These are phyloP conservation scores for Paxillus rubicundulus DNA, from an alignment of 768 basidiomycete species.

Conservation along the genomic window DNA sequence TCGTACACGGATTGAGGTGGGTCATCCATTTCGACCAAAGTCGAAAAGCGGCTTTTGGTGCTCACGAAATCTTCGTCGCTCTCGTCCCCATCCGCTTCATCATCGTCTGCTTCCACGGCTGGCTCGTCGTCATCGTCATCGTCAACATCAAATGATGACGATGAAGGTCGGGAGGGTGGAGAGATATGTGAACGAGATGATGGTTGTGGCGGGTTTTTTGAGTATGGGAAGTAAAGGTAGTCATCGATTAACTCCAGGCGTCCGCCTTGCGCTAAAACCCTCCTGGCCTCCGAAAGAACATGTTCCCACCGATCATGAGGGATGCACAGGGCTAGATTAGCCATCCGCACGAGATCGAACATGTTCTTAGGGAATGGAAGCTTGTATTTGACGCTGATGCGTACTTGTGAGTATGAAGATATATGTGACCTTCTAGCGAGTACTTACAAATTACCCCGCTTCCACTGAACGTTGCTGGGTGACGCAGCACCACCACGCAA, in stretches of 20 bases:
- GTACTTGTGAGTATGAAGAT: conserved; percentile 11
- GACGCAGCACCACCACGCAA: conserved; percentile 36
- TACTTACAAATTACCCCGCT: conserved; percentile 68
- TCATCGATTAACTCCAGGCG: conserved; percentile 76
- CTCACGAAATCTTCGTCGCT: conserved; percentile 32
- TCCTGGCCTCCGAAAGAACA: conserved; percentile 57
- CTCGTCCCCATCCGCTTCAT: conserved; percentile 25
- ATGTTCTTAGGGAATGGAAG: conserved; percentile 61
- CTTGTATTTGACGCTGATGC: conserved; percentile 46
- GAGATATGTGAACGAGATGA: conserved; percentile 1
- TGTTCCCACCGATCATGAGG: conserved; percentile 59
- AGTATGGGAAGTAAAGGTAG: conserved; percentile 61
- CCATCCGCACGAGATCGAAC: conserved; percentile 75
- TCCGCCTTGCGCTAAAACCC: conserved; percentile 60
- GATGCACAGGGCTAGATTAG: conserved; percentile 61
- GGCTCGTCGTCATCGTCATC: conserved; percentile 19
- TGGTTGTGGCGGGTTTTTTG: conserved; percentile 27
- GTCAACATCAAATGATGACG: conserved; percentile 21
- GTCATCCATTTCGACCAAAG: conserved; percentile 18
- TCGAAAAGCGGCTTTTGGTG: conserved; percentile 30
- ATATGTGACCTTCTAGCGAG: background rate
- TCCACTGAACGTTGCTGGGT: conserved; percentile 45
- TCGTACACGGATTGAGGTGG: conserved; percentile 22
- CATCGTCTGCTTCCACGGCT: conserved; percentile 10
- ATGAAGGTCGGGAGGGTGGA: background rate